Base-by-base conservation (phyloP, 495 filamentous ascomycete genomes). In the Elasticomyces elasticus region DNA sequence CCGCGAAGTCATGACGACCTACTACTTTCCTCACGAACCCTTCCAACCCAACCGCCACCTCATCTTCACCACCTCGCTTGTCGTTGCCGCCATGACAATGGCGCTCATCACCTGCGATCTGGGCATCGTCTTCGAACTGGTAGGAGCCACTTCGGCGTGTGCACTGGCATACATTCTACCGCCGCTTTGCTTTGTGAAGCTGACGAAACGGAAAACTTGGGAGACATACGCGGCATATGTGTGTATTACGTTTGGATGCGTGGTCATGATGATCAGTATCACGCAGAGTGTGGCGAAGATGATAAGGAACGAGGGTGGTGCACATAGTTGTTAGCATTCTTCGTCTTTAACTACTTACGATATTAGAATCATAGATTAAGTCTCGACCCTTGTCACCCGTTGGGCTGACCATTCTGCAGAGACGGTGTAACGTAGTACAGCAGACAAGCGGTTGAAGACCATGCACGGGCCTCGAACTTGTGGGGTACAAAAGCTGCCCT, bases 111-210 rank as follows among this genome's bases (percentile, higher is more conserved):
- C 88, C 1, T 96, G 91, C 67, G 92, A 98, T 62, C 76, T 97
- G 1, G 92, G 92, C 11, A 80, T 84, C 22, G 89, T 98, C 0
- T 96, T 98, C 66, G 92, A 98, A 67, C 71, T 98, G 31, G 89
- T 97, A 42, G 92, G 92, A 45, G 91, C 94, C 7, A 98, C 92
- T 17, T 89, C 85, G 64, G 92, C 92, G 6, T 89, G 89, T 55
- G 88, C 89, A 27, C 74, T 98, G 63, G 92, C 92, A 5, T 98
- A 95, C 68, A 95, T 98, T 25, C 73, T 98, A 51, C 92, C 92
- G 61, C 91, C 92, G 19, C 69, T 97, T 10, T 98, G 92, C 67
- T 98, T 90, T 66, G 83, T 97, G 62, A 95, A 91, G 66, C 74
- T 98, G 30, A 91, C 86, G 60, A 88, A 76, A 20, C 75, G 81